Conservation (phyloP, 2,329 filamentous ascomycete genomes). For the Xylaria sp. region DNA sequence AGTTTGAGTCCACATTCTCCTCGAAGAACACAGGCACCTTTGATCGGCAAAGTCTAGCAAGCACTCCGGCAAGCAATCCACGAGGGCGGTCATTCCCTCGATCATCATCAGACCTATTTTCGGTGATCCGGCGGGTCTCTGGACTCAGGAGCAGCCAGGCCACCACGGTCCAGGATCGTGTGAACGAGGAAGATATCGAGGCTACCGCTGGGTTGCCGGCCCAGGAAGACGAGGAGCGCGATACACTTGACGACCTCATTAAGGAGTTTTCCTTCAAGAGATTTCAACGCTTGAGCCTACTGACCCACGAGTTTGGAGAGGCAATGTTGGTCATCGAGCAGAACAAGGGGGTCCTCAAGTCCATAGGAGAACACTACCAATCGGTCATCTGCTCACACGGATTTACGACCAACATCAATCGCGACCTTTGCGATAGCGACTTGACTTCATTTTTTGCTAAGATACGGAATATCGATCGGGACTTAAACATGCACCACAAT, state of each 20-base stretch:
- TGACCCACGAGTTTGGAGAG: slow-evolving; percentile 18
- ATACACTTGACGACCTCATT: slow-evolving; percentile 13
- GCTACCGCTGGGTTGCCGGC: slow-evolving; percentile 2
- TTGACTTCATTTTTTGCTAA: slow-evolving; percentile 18
- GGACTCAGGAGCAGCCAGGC: not conserved
- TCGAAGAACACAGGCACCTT: slow-evolving; percentile 6
- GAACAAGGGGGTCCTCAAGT: slow-evolving; percentile 21
- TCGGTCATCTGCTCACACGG: slow-evolving; percentile 10
- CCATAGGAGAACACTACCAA: slow-evolving; percentile 22
- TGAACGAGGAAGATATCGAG: not conserved
- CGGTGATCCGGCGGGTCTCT: slow-evolving; percentile 6
- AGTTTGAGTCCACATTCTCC: slow-evolving; percentile 9
- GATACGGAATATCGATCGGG: slow-evolving; percentile 15
- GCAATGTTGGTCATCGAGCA: slow-evolving; percentile 24
- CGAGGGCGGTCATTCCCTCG: slow-evolving; percentile 1
- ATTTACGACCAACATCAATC: slow-evolving; percentile 6
- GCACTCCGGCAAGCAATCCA: slow-evolving; percentile 1
- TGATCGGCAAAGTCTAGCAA: slow-evolving; percentile 1
- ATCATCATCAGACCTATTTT: slow-evolving; percentile 8
- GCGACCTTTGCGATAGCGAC: slow-evolving; percentile 6
- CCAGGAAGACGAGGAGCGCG: slow-evolving; percentile 4
- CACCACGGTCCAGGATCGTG: not conserved
- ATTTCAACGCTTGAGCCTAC: slow-evolving; percentile 17
- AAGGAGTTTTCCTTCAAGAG: slow-evolving; percentile 23
- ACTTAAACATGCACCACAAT: slow-evolving; percentile 18